phyloP scores from a whole-genome alignment of 768 basidiomycete genomes.

The Phylloporus sp. region DNA sequence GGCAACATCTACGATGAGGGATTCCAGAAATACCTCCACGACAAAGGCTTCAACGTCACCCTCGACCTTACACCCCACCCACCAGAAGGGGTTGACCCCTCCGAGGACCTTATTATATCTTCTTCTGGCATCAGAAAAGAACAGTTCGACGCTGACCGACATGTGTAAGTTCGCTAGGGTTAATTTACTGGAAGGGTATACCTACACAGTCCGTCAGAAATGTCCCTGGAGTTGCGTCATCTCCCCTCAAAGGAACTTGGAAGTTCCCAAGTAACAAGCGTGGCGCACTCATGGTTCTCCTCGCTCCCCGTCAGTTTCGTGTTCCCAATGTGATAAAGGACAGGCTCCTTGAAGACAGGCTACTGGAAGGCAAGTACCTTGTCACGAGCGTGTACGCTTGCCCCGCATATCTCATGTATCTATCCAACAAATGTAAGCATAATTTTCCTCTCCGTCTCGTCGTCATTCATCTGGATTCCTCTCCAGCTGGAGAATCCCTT shows the following conservation, averaged over 20 bases:
- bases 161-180: not conserved
- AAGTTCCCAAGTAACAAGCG: constrained; percentile 21
- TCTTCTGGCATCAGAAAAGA: constrained; percentile 15
- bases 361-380: constrained; percentile 19
- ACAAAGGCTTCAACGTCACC: not conserved
- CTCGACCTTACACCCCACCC: constrained; percentile 2
- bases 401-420: constrained; percentile 25
- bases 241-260: constrained; percentile 29
- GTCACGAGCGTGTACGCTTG: constrained; percentile 25
- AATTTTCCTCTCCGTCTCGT: not conserved
- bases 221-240: constrained; percentile 12
- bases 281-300: constrained; percentile 28
- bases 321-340: constrained; percentile 1
- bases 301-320: constrained; percentile 17
- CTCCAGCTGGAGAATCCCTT: constrained; percentile 7
- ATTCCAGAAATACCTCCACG: constrained; percentile 3
- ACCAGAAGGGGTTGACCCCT: constrained; percentile 3
- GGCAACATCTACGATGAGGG: constrained; percentile 27
- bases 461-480: not conserved
- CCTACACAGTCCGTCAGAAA: not conserved
- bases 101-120: constrained; percentile 13
- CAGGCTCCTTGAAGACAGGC: constrained; percentile 4
- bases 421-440: constrained; percentile 15
- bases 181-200: not conserved
- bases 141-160: constrained; percentile 8